phyloP scores from a whole-genome alignment of 768 basidiomycete species.

The Lactifluus subvellereus region DNA sequence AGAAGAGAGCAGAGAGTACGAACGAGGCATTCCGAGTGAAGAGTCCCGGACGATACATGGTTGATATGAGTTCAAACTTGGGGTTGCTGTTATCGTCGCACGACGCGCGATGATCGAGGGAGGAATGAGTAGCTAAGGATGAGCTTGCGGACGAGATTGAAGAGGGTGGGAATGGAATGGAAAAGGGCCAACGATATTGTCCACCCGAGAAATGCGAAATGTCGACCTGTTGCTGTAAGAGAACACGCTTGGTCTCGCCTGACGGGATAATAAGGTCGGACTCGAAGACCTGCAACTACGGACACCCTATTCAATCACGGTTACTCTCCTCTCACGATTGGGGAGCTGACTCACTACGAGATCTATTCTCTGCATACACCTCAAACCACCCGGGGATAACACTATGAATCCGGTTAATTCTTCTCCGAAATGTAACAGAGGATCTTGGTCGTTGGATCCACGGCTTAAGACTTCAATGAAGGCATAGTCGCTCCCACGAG shows the following conservation, averaged over 20 bases:
- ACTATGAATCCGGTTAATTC: conserved; percentile 7
- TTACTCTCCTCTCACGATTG: too few species aligned
- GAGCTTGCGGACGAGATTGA: neutral
- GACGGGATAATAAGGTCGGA: neutral
- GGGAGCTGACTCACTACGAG: conserved; percentile 12
- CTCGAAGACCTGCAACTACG: conserved; percentile 7
- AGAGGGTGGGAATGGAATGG: neutral
- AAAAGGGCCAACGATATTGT: conserved; percentile 10
- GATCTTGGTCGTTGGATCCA: too few species aligned
- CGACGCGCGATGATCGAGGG: neutral
- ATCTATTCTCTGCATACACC: conserved; percentile 9
- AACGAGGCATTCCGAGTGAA: conserved; percentile 3
- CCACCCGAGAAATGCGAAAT: neutral
- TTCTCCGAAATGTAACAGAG: conserved; percentile 6
- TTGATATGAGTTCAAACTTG: conserved; percentile 2
- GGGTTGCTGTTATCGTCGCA: neutral
- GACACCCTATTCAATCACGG: neutral
- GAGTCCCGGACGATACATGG: conserved; percentile 10
- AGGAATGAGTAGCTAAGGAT: neutral
- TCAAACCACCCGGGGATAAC: conserved; percentile 2
- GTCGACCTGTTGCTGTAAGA: conserved; percentile 8
- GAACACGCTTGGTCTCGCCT: conserved; percentile 5
- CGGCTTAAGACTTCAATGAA: neutral
- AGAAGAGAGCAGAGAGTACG: neutral
- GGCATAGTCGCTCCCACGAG: conserved; percentile 19